A percentile compares a stretch with the other conserved stretches of the same genome.
These are phyloP conservation scores for Alnus glutinosa DNA, from an alignment of 306 rosid genomes.

Conservation along the genomic window DNA sequence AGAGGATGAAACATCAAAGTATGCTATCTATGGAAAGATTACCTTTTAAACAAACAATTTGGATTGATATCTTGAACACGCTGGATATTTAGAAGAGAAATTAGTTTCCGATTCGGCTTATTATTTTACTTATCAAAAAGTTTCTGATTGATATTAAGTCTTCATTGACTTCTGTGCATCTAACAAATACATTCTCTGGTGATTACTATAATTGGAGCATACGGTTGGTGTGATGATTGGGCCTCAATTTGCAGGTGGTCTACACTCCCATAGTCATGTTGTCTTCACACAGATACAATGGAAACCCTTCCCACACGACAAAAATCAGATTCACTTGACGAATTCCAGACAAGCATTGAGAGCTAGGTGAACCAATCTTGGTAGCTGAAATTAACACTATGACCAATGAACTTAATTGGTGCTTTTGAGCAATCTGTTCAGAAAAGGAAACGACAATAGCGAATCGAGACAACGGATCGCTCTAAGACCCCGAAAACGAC, in stretches of 20 bases:
- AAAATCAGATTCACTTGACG: neutral
- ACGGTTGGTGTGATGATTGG: neutral
- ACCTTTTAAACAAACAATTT: neutral
- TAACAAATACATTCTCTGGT: neutral
- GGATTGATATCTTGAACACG: neutral
- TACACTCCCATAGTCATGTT: neutral
- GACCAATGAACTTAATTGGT: neutral
- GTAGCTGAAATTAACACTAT: conserved; percentile 1
- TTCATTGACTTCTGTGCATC: neutral
- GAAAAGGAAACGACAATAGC: neutral
- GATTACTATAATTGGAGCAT: conserved; percentile 2
- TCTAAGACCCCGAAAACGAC: neutral
- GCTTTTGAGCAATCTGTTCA: neutral
- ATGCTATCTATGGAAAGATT: conserved; percentile 9
- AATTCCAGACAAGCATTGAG: neutral
- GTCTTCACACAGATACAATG: neutral
- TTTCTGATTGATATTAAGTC: neutral
- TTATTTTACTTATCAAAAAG: neutral
- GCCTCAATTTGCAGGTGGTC: neutral
- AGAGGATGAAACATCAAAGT: neutral
- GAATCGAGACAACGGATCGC: conserved; percentile 10
- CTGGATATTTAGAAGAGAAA: neutral
- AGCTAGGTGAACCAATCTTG: conserved; percentile 14
- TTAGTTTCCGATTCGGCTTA: no score
- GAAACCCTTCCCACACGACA: neutral